These are phyloP conservation scores for Aurantiochytrium sp. DNA, from an alignment of 108 stramenopile genomes.

Conservation along the genomic window DNA sequence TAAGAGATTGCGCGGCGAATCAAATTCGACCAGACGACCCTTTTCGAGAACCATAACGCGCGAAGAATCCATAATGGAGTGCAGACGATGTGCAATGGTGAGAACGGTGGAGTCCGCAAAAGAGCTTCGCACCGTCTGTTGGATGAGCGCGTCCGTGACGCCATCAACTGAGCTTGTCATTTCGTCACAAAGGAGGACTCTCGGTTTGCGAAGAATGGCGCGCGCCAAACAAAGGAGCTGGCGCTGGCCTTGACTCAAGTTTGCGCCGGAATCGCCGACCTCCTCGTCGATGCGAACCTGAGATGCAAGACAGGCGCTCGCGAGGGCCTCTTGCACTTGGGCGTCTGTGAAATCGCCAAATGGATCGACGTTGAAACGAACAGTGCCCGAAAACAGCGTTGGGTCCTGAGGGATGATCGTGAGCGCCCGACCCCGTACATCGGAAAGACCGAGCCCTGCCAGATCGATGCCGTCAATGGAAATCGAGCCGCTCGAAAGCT, in stretches of 20 bases:
- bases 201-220: constrained; percentile 65
- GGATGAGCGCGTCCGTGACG: constrained; percentile 80
- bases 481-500: constrained; percentile 61
- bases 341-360: constrained; percentile 59
- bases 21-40: constrained; percentile 35
- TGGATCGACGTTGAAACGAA: constrained; percentile 85
- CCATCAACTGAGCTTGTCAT: constrained; percentile 78
- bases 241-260: constrained; percentile 86
- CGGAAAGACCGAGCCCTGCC: constrained; percentile 58
- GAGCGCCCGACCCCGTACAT: constrained; percentile 64
- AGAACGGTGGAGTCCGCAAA: constrained; percentile 66
- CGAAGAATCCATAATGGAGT: constrained; percentile 37
- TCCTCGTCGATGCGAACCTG: constrained; percentile 49
- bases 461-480: constrained; percentile 80
- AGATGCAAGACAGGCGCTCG: constrained; percentile 60
- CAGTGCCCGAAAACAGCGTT: constrained; percentile 77
- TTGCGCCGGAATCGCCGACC: constrained; percentile 75
- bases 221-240: constrained; percentile 90
- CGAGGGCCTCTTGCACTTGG: constrained; percentile 57
- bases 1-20: constrained; percentile 29
- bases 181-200: constrained; percentile 85
- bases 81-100: constrained; percentile 65
- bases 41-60: constrained; percentile 31
- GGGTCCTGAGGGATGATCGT: constrained; percentile 94
- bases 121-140: constrained; percentile 61